Conservation (phyloP, 23 red algal genomes). For the Gracilariopsis chorda region DNA sequence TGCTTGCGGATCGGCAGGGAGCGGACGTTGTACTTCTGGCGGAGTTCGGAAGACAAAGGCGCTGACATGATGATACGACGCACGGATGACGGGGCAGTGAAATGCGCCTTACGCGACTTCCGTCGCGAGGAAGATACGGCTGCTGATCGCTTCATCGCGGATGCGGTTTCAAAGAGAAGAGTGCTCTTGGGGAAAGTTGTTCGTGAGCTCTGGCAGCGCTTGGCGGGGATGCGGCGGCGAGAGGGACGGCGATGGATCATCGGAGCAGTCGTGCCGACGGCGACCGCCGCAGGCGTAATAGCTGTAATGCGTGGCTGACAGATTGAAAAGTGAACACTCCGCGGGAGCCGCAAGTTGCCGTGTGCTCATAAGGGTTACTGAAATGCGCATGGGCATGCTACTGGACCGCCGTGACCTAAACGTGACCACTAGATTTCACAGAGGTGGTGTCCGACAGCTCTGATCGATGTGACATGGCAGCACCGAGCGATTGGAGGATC, state of each 20-base stretch:
- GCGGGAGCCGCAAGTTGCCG: neutral
- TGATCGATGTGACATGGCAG: no score
- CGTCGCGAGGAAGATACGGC: conserved; percentile 92
- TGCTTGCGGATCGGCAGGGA: conserved; percentile 90
- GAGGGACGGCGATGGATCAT: neutral
- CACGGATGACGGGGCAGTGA: conserved; percentile 82
- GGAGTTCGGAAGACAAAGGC: conserved; percentile 79
- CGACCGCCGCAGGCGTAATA: no score
- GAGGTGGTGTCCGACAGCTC: no score
- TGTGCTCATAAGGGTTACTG: no score
- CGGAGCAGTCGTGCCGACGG: neutral
- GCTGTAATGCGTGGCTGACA: neutral
- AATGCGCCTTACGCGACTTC: conserved; percentile 95
- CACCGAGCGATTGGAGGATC: no score
- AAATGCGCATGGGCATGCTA: no score
- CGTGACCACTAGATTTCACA: no score
- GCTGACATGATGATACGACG: conserved; percentile 94
- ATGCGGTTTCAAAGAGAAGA: neutral
- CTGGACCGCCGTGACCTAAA: no score
- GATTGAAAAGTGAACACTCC: neutral
- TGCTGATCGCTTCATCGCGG: conserved; percentile 83
- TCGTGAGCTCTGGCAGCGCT: no score
- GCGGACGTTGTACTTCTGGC: conserved; percentile 96
- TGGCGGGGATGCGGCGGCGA: neutral
- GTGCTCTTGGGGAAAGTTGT: neutral